Base-by-base conservation (phyloP, 1,284 basidiomycete species). In the Irpex sp. region DNA sequence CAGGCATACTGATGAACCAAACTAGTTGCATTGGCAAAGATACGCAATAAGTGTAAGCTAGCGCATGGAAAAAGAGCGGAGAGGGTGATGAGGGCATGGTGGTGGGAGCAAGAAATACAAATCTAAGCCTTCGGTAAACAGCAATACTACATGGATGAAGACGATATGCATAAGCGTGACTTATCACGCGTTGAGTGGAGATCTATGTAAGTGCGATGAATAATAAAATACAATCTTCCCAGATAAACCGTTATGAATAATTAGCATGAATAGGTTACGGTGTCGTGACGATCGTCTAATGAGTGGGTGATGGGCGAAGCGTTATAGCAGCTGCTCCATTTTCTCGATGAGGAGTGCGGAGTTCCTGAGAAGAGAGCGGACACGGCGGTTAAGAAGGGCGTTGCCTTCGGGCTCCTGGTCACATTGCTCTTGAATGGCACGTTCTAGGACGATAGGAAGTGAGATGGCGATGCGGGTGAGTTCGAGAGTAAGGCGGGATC, bases 391-490 rank as follows among this genome's bases (percentile, higher is more conserved):
- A 47, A 91, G 76, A n/a, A 90, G 72, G 38, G 66, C 68, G 56
- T 65, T 67, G 13, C 65, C 68, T 5, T 54, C 65, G 31, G 52
- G 60, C 60, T 65, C 64, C 68, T 69, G 61, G 40, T 61, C 60
- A 62, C 57, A 62, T 17, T 79, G 75, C 48, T 77, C 71, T 49
- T 74, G 74, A 67, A 94, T 80, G 0, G 91, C 91, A 55, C 79
- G 81, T 71, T 94, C 93, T 26, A 95, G 81, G 0, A 85, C 88
- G 66, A 94, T 82, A 2, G 93, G 93, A 6, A 94, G 83, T 61
- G 82, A 84, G 62, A 95, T 82, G 11, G 91, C 91, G 69, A 93
- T 88, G n/a, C 92, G 83, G 1, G 89, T 90, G 58, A 95, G 82
- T 67, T 91, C 88, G 38, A 94, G 83, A 13, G 90, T 90, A 31